A percentile compares a stretch with the other conserved stretches of the same genome.
Evolutionary conservation across 2,329 filamentous ascomycete genomes (phyloP).

Genomic region (Leptographium radiaticola): DNA sequence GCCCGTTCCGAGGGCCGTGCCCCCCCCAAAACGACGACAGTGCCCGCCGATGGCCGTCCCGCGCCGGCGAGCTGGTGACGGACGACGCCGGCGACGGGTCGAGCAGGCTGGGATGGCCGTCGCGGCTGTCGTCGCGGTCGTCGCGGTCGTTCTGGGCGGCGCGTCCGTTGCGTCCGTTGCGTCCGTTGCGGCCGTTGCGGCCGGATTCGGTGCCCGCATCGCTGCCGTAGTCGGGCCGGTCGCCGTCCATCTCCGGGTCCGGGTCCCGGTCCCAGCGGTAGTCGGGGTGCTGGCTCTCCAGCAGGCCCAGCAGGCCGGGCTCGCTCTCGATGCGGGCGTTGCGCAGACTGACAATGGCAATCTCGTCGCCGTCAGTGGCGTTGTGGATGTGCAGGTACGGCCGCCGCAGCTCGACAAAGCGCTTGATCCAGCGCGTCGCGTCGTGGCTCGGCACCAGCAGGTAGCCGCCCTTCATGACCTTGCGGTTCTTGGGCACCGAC

Average conservation of each 20-base stretch:
- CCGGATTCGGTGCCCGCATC: neutral
- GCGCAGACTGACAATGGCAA: constrained; percentile 75
- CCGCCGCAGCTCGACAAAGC: constrained; percentile 81
- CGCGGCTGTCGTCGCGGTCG: neutral
- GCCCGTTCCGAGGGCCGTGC: constrained; percentile 4
- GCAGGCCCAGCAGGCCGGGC: constrained; percentile 69
- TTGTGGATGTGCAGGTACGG: constrained; percentile 89
- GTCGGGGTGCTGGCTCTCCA: constrained; percentile 30
- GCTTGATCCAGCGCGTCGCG: constrained; percentile 74
- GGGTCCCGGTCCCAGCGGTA: neutral
- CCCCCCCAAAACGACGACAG: neutral
- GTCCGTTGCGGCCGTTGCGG: constrained; percentile 5
- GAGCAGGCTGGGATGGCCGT: neutral
- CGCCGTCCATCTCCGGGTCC: too few relatives aligned
- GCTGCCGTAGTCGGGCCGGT: too few relatives aligned
- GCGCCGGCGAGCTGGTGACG: neutral
- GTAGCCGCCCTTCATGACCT: constrained; percentile 75
- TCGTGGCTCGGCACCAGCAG: constrained; percentile 74
- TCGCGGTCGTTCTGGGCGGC: neutral
- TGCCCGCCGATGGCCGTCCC: neutral
- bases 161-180: neutral
- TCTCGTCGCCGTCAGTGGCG: constrained; percentile 74
- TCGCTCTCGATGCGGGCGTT: constrained; percentile 88
- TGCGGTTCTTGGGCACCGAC: constrained; percentile 66
- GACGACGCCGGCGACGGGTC: neutral